Base-by-base conservation (phyloP, 2,329 filamentous ascomycete genomes). In the Pseudopyricularia cyperi region DNA sequence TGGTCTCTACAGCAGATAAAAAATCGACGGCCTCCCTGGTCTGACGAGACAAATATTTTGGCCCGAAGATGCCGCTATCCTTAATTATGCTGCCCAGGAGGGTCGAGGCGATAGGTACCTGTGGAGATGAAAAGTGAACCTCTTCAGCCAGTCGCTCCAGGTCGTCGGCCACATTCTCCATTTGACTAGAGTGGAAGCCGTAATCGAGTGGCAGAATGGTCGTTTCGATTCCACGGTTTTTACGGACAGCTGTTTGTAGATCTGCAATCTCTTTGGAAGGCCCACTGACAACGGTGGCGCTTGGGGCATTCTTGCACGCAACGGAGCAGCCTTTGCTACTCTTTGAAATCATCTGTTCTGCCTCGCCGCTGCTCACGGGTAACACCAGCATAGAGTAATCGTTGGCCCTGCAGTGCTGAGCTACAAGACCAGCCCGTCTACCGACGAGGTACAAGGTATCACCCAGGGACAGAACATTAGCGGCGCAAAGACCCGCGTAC, bases 381-480 rank as follows among this genome's bases (percentile, higher is more conserved):
- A 37, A n/a, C 12, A 37, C 60, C 7, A 69, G 54, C 66, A 70
- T 71, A 4, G 54, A 55, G 47, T 68, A 63, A 1, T 55, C 63
- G 1, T 63, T 60, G 0, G 54, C 48, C 2, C 68, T 71, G 64
- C 82, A 85, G 53, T 72, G 69, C 28, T 73, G 63, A 55, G 77
- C 70, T 7, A 83, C 67, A 14, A 83, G 62, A 55, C 71, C 62
- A 1, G 82, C 82, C 53, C 83, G 71, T 19, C 66, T 60, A 7
- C 82, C 82, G 5, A 85, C 80, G 0, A 87, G 68, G 46, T 76
- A 78, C 9, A 88, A 68, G 55, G 77, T 74, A 57, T 85, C 81
- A 33, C 69, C 70, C 15, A 73, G 75, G 1, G 78, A 80, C 15
- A 85, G 66, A n/a, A 84, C 78, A 24, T 79, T 81, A 46, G 80